Conservation (phyloP, 108 stramenopile species). For the Craspedostauros australis region DNA sequence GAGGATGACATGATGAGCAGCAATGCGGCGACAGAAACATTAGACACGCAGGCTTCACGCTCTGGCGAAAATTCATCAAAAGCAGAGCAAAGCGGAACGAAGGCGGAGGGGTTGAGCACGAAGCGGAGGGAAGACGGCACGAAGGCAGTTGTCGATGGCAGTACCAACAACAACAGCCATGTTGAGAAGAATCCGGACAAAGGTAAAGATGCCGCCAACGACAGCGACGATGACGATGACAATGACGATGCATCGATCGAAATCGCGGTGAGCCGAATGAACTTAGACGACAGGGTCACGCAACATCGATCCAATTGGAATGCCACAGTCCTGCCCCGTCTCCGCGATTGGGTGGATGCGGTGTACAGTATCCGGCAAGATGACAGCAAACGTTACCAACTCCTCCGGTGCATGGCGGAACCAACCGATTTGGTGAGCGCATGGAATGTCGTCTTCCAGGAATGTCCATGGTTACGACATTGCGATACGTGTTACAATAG, state of each 20-base stretch:
- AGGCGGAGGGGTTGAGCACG: background rate
- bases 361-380: conserved; percentile 56
- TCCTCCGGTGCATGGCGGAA: conserved; percentile 27
- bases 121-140: background rate
- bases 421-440: conserved; percentile 5
- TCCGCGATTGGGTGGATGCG: conserved; percentile 60
- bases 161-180: background rate
- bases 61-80: no score
- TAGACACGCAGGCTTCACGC: background rate
- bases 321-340: conserved; percentile 49
- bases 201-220: background rate
- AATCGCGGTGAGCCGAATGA: conserved; percentile 51
- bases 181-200: background rate
- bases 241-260: conserved; percentile 14
- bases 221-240: background rate
- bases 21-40: background rate
- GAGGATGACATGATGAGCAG: background rate
- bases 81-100: no score
- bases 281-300: conserved; percentile 55
- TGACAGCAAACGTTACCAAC: conserved; percentile 59
- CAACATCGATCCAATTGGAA: conserved; percentile 56
- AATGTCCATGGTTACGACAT: conserved; percentile 49
- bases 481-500: no score
- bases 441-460: conserved; percentile 46
- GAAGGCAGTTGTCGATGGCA: background rate